Evolutionary conservation across 2,329 filamentous ascomycete genomes (phyloP), one percentile per base, ranked within the genome.

Genomic region (Chaetomium sp.): DNA sequence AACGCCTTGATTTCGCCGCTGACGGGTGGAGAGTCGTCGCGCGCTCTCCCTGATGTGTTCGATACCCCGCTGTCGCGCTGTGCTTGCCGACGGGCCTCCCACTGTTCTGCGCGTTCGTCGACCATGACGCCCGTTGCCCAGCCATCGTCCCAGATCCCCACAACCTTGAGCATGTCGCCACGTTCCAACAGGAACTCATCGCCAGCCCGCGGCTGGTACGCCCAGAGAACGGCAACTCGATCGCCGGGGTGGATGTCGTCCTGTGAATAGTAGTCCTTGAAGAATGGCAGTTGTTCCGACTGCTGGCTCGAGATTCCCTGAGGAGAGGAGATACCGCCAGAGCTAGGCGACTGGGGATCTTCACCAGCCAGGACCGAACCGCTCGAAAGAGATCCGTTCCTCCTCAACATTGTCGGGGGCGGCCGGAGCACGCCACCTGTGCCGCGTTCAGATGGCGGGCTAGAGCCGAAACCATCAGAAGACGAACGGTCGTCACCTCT

Each of bases 61-160:
- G 92, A 97, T 51, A 98, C 91, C 64, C 95, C 95, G 72, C 94
- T 98, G 78, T 99, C 95, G 67, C 95, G 87, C 74, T 96, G 93
- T 38, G 87, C 81, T 72, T 91, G 88, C 72, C 87, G 86, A 68
- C 89, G 85, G 51, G 85, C 84, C 71, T 96, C 91, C 88, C 92
- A 97, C 69, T 97, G 92, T 67, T 98, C 94, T 2, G 93, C 93
- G 62, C 87, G 85, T 72, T 96, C 91, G 61, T 89, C 84, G 63
- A 96, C 80, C 74, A 96, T 84, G 62, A 97, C 85, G 72, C 95
- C 95, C 1, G 95, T 99, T 12, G 95, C 95, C 95, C 95, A 99
- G 55, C 95, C 95, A 75, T 99, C 95, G 73, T 99, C 95, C 95
- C 95, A 99, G 70, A 99, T 99, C 67, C 95, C 95, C 35, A 98